Conservation (phyloP, 106 monocot species). For the Platanthera zijinensis region DNA sequence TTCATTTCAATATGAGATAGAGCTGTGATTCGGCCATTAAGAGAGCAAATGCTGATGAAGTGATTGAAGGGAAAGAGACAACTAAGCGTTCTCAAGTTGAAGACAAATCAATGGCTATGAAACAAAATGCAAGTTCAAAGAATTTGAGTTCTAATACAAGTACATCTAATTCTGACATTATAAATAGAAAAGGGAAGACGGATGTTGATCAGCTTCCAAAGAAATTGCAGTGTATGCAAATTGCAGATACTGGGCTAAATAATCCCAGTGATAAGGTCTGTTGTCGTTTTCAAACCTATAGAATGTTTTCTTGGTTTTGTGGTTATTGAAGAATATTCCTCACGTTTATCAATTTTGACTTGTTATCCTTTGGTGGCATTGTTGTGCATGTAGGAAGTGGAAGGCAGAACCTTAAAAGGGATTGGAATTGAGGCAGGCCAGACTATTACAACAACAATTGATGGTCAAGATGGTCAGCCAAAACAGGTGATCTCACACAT, state of each 20-base stretch:
- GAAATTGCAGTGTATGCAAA: conserved; percentile 28
- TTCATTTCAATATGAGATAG: conserved; percentile 12
- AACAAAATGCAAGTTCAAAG: conserved; percentile 12
- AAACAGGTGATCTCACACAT: conserved; percentile 29
- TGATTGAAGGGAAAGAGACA: neutral
- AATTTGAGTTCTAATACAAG: conserved; percentile 19
- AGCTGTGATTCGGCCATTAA: conserved; percentile 17
- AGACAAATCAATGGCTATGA: conserved; percentile 8
- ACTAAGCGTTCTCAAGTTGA: conserved; percentile 8
- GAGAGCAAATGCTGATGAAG: conserved; percentile 25
- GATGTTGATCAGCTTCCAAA: conserved; percentile 30
- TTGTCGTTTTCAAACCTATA: neutral
- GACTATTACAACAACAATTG: conserved; percentile 43
- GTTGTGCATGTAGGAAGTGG: conserved; percentile 12
- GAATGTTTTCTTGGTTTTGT: neutral
- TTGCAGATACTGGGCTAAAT: conserved; percentile 19
- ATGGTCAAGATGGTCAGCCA: conserved; percentile 37
- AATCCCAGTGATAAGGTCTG: conserved; percentile 18
- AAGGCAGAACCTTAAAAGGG: conserved; percentile 21
- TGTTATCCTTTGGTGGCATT: neutral
- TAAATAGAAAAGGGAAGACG: conserved; percentile 5
- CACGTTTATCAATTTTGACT: neutral
- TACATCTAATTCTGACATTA: conserved; percentile 10
- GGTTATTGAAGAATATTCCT: neutral
- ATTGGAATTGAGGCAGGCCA: conserved; percentile 48